A percentile compares a stretch with the other conserved stretches of the same genome.
phyloP scores from a whole-genome alignment of 2,329 filamentous ascomycete species.

The Cryphonectria japonica region DNA sequence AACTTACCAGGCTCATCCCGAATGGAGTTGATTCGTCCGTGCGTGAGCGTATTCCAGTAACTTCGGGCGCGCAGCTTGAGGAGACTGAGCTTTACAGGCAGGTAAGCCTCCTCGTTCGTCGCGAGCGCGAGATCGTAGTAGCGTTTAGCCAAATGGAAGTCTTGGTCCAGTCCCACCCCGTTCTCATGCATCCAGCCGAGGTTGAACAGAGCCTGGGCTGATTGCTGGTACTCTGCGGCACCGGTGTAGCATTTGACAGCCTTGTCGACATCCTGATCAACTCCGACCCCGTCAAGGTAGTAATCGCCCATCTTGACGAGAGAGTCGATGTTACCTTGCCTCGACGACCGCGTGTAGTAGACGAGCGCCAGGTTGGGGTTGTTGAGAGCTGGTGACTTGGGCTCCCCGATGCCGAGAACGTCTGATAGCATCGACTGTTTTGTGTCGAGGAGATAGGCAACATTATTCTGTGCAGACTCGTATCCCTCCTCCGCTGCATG shows the following conservation, averaged over 20 bases:
- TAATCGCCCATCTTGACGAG: conserved; percentile 99
- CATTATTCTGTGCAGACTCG: conserved; percentile 86
- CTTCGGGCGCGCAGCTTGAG: conserved; percentile 83
- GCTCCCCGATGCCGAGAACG: conserved; percentile 51
- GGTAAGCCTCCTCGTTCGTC: conserved; percentile 90
- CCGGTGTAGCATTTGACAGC: conserved; percentile 92
- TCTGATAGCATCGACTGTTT: conserved; percentile 63
- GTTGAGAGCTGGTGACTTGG: conserved; percentile 47
- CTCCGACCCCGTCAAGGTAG: conserved; percentile 82
- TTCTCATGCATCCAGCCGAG: conserved; percentile 99
- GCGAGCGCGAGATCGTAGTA: conserved; percentile 93
- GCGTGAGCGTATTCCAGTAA: conserved; percentile 92
- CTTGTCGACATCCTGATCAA: conserved; percentile 74
- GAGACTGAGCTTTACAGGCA: conserved; percentile 87
- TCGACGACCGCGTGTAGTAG: conserved; percentile 93
- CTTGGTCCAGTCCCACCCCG: conserved; percentile 87
- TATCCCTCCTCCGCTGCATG: conserved; percentile 93
- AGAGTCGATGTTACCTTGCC: conserved; percentile 90
- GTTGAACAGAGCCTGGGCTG: conserved; percentile 95
- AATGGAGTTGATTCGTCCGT: conserved; percentile 91
- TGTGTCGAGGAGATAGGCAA: conserved; percentile 83
- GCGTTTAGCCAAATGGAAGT: conserved; percentile 95
- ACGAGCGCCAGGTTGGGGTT: conserved; percentile 73
- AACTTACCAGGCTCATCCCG: conserved; percentile 80
- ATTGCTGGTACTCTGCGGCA: conserved; percentile 87